Base-by-base conservation (phyloP, 2,329 filamentous ascomycete species). In the Aquanectria penicillioides region DNA sequence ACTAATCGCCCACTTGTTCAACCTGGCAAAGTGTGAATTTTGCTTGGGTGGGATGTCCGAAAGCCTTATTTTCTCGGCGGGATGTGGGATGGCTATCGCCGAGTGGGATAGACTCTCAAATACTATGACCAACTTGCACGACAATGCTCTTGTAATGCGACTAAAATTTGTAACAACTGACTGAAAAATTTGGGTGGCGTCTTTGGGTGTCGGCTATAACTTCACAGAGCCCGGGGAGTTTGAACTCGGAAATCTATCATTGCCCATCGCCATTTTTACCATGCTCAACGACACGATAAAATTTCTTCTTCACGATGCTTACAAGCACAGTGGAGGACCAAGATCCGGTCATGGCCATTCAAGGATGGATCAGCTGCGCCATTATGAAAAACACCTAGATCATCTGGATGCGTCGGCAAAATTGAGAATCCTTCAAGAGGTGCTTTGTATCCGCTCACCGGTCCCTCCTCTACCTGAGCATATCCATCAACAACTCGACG, bases 321-420 rank as follows among this genome's bases (percentile, higher is more conserved):
- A 33, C 3, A 22, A 54, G 2, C 36, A 46, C 4, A 28, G 50
- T 0, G 36, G 40, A 0, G 41, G 20, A 22, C 10, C 34, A 2
- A 36, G 33, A 9, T 33, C 57, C 1, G 13, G 48, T 0, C n/a
- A 28, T 0, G 22, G 34, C 0, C 37, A 50, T 0, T 55, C 55
- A 2, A 22, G 36, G 28, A 15, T 7, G 0, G 25, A 48, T 12
- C 41, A 58, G 5, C 18, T 68, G 0, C 38, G 25, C 2, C 66
- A 69, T 3, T 65, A 64, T 2, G 46, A 59, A 4, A 4, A 55
- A 0, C 66, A 68, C 13, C 3, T 67, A 0, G n/a, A 37, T 1
- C 64, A 68, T 15, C 47, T 68, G 0, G 66, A 67, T 6, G 50
- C 64, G 3, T 52, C 65, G 0, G 52, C 62, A 0, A 68, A 65